Evolutionary conservation across 352 stramenopile species (phyloP).

Genomic region (Phytophthora pini): DNA sequence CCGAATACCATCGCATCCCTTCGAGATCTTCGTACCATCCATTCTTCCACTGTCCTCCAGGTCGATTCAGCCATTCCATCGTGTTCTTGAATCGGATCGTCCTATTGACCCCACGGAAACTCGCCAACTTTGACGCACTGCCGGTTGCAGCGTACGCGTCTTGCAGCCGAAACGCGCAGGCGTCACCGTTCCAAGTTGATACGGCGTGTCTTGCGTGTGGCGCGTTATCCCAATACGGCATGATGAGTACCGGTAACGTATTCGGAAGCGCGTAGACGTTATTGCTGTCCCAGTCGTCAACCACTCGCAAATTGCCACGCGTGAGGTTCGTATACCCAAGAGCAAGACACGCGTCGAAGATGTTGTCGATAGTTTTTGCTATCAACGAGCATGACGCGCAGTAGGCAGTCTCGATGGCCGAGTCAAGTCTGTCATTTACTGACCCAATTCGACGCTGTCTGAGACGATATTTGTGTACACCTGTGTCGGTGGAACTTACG

Average conservation of each 20-base stretch:
- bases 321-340: slow-evolving; percentile 38
- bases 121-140: neutral
- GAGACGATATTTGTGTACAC: too few species aligned
- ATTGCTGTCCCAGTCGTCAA: slow-evolving; percentile 32
- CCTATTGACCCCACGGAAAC: slow-evolving; percentile 23
- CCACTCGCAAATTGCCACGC: slow-evolving; percentile 31
- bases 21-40: slow-evolving; percentile 38
- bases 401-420: slow-evolving; percentile 3
- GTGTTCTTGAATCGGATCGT: slow-evolving; percentile 15
- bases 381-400: slow-evolving; percentile 18
- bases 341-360: slow-evolving; percentile 19
- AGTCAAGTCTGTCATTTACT: slow-evolving; percentile 27
- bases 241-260: slow-evolving; percentile 46
- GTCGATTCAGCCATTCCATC: slow-evolving; percentile 21
- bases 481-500: too few species aligned
- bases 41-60: slow-evolving; percentile 27
- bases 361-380: slow-evolving; percentile 20
- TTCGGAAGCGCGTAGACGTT: slow-evolving; percentile 25
- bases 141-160: slow-evolving; percentile 7
- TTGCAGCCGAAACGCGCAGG: slow-evolving; percentile 33
- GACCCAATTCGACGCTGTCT: slow-evolving; percentile 28
- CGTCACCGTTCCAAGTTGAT: slow-evolving; percentile 36
- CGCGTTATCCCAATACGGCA: slow-evolving; percentile 52
- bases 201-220: slow-evolving; percentile 30
- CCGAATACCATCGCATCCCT: slow-evolving; percentile 34